phyloP scores from a whole-genome alignment of 495 filamentous ascomycete genomes.

The Penicillium fimorum region DNA sequence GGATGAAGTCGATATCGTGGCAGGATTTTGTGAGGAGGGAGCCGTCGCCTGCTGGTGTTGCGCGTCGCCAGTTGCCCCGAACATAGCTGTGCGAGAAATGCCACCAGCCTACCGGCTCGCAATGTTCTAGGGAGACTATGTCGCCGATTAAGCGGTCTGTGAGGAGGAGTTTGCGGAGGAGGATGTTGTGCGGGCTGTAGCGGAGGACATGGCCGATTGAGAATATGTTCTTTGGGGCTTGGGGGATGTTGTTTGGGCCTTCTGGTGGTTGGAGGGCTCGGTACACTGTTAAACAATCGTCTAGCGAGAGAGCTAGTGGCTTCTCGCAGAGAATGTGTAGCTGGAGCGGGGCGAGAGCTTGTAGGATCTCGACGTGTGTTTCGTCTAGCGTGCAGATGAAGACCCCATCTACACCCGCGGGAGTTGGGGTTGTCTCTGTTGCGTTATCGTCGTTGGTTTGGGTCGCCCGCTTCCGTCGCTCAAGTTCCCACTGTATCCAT shows the following conservation, averaged over 20 bases:
- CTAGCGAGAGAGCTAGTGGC: slow-evolving; percentile 74
- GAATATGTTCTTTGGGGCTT: slow-evolving; percentile 49
- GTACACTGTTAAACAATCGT: slow-evolving; percentile 74
- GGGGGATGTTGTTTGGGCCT: slow-evolving; percentile 1
- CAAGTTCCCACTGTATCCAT: slow-evolving; percentile 63
- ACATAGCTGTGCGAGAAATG: slow-evolving; percentile 95
- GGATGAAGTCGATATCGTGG: slow-evolving; percentile 86
- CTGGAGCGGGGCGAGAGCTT: slow-evolving; percentile 62
- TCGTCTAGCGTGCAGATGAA: slow-evolving; percentile 90
- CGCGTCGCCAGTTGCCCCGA: slow-evolving; percentile 88
- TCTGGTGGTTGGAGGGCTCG: slow-evolving; percentile 43
- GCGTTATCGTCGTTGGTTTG: background rate
- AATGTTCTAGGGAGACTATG: slow-evolving; percentile 80
- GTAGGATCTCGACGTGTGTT: slow-evolving; percentile 76
- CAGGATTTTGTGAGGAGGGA: slow-evolving; percentile 89
- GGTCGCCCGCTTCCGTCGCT: slow-evolving; percentile 41
- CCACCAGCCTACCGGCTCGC: slow-evolving; percentile 94
- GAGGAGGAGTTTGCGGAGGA: slow-evolving; percentile 74
- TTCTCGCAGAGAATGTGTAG: slow-evolving; percentile 95
- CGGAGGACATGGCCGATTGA: slow-evolving; percentile 78
- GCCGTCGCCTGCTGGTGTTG: slow-evolving; percentile 50
- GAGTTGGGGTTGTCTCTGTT: background rate
- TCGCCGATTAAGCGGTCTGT: slow-evolving; percentile 74
- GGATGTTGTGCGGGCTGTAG: slow-evolving; percentile 88
- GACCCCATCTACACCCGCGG: slow-evolving; percentile 63